Base-by-base conservation (phyloP, 2,329 filamentous ascomycete species). In the Arachnopeziza araneosa region DNA sequence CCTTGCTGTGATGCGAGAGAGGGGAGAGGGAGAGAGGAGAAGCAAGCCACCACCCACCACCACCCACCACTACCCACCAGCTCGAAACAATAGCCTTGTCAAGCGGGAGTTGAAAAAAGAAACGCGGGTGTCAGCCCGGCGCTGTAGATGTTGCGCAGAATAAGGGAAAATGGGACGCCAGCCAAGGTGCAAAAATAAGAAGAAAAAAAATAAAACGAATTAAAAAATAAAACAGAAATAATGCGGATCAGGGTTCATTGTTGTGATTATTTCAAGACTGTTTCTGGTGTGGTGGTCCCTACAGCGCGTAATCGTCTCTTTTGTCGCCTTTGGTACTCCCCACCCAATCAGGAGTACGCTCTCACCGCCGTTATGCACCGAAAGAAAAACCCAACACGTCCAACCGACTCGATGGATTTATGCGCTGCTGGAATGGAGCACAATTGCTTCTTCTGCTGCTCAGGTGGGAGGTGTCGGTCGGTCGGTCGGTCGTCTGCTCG, bases 321-420 rank as follows among this genome's bases (percentile, higher is more conserved):
- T 44, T 44, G 36, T 44, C 36, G 36, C 36, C 36, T 5, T 44
- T 4, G 36, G 17, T 44, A 12, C 12, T 4, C 23, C 17, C 36
- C 9, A 30, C 3, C 36, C 36, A 44, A 44, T 44, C 12, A 19
- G 12, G 3, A 12, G 36, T 12, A 24, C 8, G 26, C 50, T 51
- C 54, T 63, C 61, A 63, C 63, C 63, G 61, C 61, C 59, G 59
- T 61, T 63, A 61, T 63, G 61, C 63, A 63, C 56, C 57, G 55
- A 56, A 56, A 48, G 17, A 44, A n/a, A n/a, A n/a, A n/a, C n/a
- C n/a, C 36, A 44, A 19, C 36, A 44, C 10, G 12, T 17, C 36
- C 36, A 44, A 19, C 36, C 5, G 17, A 44, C 36, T 30, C 48
- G 55, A 30, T 56, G 48, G 32, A 36, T 56, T 23, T 26, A 56